These are phyloP conservation scores for Saccharomyces pastorianus DNA, from an alignment of 1,139 yeast species.

Conservation along the genomic window DNA sequence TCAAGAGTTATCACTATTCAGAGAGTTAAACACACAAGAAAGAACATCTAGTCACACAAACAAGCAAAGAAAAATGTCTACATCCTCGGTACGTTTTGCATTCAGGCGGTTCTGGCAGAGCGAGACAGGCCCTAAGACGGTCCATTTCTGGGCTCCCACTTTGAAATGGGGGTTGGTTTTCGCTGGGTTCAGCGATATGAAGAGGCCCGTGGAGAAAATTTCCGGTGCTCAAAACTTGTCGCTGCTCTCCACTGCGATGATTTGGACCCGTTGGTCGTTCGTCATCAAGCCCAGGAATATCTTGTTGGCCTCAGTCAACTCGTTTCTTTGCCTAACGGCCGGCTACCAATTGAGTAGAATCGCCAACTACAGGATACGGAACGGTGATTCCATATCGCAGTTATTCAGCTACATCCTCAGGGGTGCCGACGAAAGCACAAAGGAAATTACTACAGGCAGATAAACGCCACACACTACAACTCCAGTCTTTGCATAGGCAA, in stretches of 20 bases:
- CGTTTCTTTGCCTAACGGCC: constrained; percentile 86
- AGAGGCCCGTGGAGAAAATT: constrained; percentile 85
- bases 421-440: constrained; percentile 32
- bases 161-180: constrained; percentile 75
- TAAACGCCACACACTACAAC: not conserved
- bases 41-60: not conserved
- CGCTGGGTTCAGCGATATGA: constrained; percentile 81
- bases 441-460: not conserved
- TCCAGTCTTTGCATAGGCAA: not conserved
- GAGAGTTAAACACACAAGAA: not conserved
- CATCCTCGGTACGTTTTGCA: constrained; percentile 34
- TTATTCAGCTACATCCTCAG: constrained; percentile 49
- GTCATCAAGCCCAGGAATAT: constrained; percentile 85
- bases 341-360: constrained; percentile 75
- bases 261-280: constrained; percentile 98
- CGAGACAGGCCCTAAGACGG: constrained; percentile 91
- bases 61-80: not conserved
- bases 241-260: constrained; percentile 79
- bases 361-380: constrained; percentile 47
- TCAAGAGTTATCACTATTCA: not conserved
- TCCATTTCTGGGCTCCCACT: constrained; percentile 72
- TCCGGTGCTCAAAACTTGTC: constrained; percentile 90
- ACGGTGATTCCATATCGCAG: constrained; percentile 46
- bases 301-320: constrained; percentile 85
- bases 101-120: constrained; percentile 68